Conservation (phyloP, 2,329 filamentous ascomycete species). For the Pseudopithomyces chartarum region DNA sequence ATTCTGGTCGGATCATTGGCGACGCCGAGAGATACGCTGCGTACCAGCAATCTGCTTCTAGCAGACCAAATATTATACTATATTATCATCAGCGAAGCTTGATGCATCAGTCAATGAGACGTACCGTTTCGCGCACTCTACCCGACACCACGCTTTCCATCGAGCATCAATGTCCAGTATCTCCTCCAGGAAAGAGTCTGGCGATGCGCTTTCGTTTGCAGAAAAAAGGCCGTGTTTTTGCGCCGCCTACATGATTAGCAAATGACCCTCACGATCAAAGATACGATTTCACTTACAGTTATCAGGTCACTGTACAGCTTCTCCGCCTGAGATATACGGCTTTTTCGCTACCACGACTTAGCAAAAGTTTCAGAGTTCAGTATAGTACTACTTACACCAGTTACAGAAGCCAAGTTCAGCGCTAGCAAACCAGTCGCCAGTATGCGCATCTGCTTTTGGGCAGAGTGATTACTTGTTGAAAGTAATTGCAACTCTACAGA, state of each 20-base stretch:
- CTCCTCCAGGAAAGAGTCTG: constrained; percentile 49
- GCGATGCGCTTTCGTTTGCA: constrained; percentile 46
- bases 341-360: constrained; percentile 38
- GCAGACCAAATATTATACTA: constrained; percentile 52
- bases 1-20: constrained; percentile 53
- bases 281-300: constrained; percentile 35
- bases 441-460: constrained; percentile 51
- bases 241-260: constrained; percentile 41
- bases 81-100: background rate
- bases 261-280: constrained; percentile 4
- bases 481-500: constrained; percentile 50
- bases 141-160: constrained; percentile 59
- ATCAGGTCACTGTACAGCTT: constrained; percentile 58
- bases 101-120: background rate
- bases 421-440: constrained; percentile 55
- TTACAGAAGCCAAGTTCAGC: constrained; percentile 56
- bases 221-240: constrained; percentile 58
- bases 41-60: constrained; percentile 55
- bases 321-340: constrained; percentile 54
- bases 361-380: background rate
- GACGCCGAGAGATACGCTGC: constrained; percentile 54
- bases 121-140: constrained; percentile 57
- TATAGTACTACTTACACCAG: constrained; percentile 46
- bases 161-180: constrained; percentile 51
- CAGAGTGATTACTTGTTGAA: constrained; percentile 45